Percentiles rank a stretch among this genome's conserved stretches.
Evolutionary conservation across 345 rosid species (phyloP).

Genomic region (Syzygium grande): DNA sequence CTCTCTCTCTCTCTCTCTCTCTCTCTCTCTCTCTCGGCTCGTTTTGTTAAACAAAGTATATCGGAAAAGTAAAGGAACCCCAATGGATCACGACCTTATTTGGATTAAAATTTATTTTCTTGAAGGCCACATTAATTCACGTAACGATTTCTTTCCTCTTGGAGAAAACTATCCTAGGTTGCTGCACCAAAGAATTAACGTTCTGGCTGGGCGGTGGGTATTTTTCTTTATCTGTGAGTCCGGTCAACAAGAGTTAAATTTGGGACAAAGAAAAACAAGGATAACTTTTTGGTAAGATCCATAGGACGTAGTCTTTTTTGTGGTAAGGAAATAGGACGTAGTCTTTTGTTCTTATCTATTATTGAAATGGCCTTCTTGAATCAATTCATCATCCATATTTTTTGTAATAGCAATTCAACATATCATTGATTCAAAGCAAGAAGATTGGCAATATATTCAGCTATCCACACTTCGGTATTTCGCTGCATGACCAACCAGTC

Average conservation of each 20-base stretch:
- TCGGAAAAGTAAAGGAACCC: not conserved
- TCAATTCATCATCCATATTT: not conserved
- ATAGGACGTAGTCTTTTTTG: too few species aligned
- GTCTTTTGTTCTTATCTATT: not conserved
- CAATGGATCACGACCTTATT: not conserved
- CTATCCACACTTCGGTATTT: slow-evolving; percentile 10
- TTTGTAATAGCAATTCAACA: not conserved
- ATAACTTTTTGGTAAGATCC: too few species aligned
- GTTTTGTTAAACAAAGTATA: not conserved
- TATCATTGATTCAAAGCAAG: not conserved
- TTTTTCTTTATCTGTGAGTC: not conserved
- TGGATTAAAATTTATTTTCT: not conserved
- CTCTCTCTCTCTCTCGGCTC: too few species aligned
- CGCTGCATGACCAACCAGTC: slow-evolving; percentile 20
- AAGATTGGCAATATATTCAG: slow-evolving; percentile 9
- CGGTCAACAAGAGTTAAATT: not conserved
- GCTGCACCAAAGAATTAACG: not conserved
- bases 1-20: too few species aligned
- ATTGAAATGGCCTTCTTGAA: not conserved
- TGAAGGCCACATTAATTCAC: not conserved
- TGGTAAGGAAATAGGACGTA: too few species aligned
- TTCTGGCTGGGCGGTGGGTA: not conserved
- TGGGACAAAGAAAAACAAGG: not conserved
- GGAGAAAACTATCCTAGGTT: not conserved
- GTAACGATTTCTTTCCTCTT: not conserved